Evolutionary conservation across 208 protist genomes (phyloP).

Genomic region (Trypanosoma theileri): DNA sequence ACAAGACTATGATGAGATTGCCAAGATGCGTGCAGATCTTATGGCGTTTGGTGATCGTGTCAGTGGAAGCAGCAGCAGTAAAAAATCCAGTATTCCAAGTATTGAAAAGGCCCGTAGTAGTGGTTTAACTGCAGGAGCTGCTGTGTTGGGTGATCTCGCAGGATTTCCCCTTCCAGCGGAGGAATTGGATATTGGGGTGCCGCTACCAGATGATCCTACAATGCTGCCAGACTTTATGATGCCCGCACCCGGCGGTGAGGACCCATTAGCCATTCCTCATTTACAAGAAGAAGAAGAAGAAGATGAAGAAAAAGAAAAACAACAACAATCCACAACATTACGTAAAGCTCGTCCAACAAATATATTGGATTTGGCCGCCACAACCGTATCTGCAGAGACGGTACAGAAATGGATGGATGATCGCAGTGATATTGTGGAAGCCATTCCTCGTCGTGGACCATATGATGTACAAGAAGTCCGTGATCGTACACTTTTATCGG

Average conservation of each 20-base stretch:
- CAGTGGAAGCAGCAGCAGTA: conserved; percentile 64
- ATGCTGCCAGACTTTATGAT: conserved; percentile 45
- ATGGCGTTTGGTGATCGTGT: conserved; percentile 73
- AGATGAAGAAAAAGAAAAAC: conserved; percentile 8
- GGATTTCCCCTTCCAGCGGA: conserved; percentile 54
- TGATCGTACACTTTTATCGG: conserved; percentile 50
- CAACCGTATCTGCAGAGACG: conserved; percentile 67
- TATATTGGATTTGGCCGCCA: conserved; percentile 62
- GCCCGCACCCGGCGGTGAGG: conserved; percentile 7
- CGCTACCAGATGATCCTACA: conserved; percentile 61
- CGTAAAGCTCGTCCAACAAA: conserved; percentile 29
- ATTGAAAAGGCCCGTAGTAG: conserved; percentile 87
- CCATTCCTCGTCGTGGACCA: conserved; percentile 62
- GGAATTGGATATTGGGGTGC: conserved; percentile 80
- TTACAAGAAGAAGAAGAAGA: conserved; percentile 4
- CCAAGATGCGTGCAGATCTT: conserved; percentile 76
- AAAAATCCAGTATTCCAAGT: conserved; percentile 81
- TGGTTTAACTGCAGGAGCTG: conserved; percentile 21
- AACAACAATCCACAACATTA: neutral
- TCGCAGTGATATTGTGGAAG: conserved; percentile 61
- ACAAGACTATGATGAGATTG: conserved; percentile 84
- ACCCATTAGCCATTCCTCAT: conserved; percentile 42
- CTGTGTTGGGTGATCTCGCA: conserved; percentile 25
- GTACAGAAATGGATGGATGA: conserved; percentile 69
- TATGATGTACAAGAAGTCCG: conserved; percentile 56